Evolutionary conservation across 257 asterid species (phyloP).

Genomic region (Agastache rugosa): DNA sequence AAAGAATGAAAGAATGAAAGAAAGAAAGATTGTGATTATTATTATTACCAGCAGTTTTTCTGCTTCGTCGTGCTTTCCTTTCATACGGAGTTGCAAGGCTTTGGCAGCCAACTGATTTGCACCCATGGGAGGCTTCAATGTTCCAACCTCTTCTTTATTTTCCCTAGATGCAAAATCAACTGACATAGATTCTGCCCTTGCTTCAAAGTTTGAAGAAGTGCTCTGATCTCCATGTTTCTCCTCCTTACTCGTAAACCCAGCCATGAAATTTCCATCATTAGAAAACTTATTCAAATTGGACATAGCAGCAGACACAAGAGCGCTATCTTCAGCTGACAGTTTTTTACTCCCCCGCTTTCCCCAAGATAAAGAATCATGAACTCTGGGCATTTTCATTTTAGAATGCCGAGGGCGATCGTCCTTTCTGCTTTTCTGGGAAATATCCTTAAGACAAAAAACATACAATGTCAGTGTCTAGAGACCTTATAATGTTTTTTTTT

Average conservation of each 20-base stretch:
- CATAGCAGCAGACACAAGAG: slow-evolving; percentile 77
- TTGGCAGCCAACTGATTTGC: slow-evolving; percentile 97
- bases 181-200: slow-evolving; percentile 41
- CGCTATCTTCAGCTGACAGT: slow-evolving; percentile 61
- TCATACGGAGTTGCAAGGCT: slow-evolving; percentile 92
- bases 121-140: slow-evolving; percentile 55
- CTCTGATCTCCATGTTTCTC: slow-evolving; percentile 40
- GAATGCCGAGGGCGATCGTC: slow-evolving; percentile 49
- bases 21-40: slow-evolving; percentile 3
- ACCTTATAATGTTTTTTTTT: slow-evolving; percentile 9
- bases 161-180: slow-evolving; percentile 39
- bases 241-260: slow-evolving; percentile 46
- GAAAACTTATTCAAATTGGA: slow-evolving; percentile 74
- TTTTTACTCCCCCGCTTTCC: slow-evolving; percentile 62
- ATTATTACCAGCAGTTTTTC: slow-evolving; percentile 74
- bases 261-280: slow-evolving; percentile 81
- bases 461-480: slow-evolving; percentile 25
- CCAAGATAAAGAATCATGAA: slow-evolving; percentile 81
- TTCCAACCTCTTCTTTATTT: slow-evolving; percentile 46
- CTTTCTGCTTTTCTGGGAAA: slow-evolving; percentile 43
- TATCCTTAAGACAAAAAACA: slow-evolving; percentile 30
- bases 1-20: neutral
- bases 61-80: slow-evolving; percentile 93
- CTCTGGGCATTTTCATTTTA: slow-evolving; percentile 83
- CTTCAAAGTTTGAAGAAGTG: slow-evolving; percentile 46